Evolutionary conservation across 352 stramenopile species (phyloP), one percentile per base, ranked within the genome.

Genomic region (Thraustochytrium sp.): DNA sequence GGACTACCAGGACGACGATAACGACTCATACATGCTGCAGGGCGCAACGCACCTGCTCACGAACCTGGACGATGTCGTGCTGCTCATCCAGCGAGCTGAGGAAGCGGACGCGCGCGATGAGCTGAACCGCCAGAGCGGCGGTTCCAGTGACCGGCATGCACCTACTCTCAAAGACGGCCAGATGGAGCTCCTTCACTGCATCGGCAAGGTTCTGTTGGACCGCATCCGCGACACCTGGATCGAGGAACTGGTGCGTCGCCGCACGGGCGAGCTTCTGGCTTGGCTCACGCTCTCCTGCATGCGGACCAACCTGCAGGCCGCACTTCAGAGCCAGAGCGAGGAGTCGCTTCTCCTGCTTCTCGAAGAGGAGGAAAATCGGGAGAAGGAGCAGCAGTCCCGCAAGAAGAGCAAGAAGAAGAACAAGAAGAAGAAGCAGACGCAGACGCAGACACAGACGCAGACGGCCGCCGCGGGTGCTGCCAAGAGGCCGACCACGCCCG

Each of bases 171-270:
- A 64, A 21, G 68, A 80, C 31, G 68, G 68, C 23, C 68, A 80
- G 26, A 80, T 49, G 31, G 68, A 80, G 49, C 37, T 80, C n/a
- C 31, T 80, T 18, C 68, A 80, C 38, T 80, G 68, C 68, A 80
- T 80, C 23, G 68, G 68, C n/a, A 80, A 80, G 26, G 34, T 80
- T 4, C 68, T 80, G 0, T 42, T 80, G 26, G 40, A 46, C 13
- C 68, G 68, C 18, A 80, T 80, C 34, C 31, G 40, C 3, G 68
- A 80, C 13, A 48, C 68, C 51, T 80, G 68, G 68, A 46, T 80
- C 49, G 36, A 46, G 2, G 44, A 80, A 34, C 68, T 80, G 3
- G 31, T 68, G 9, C 68, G n/a, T 21, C 44, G 21, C 9, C 68
- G 26, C 5, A 80, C 68, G 18, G 42, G 40, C 46, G 68, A 80